Base-by-base conservation (phyloP, 2,329 filamentous ascomycete genomes). In the Ophiostoma quercus region DNA sequence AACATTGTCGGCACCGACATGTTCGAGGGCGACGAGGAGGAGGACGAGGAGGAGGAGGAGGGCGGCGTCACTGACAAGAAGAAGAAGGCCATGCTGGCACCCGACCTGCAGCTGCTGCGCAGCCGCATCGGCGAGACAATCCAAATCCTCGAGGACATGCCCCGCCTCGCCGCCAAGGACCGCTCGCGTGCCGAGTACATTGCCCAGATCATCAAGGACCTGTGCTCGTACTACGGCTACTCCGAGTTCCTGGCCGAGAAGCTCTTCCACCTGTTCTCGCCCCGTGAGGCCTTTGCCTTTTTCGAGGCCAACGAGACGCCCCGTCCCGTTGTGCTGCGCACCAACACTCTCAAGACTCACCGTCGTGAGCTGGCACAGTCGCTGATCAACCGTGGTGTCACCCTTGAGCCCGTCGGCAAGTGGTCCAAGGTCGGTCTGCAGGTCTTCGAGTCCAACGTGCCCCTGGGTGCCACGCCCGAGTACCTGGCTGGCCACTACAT, bases 401-500 rank as follows among this genome's bases (percentile, higher is more conserved):
- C 94, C 16, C 87, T 99, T 54, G 94, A 99, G 80, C 95, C 95
- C 1, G 92, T 99, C 22, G 95, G 95, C 72, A 98, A 98, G 80
- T 99, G 95, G 95, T 95, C 91, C 75, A 99, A 99, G 82, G 93
- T 99, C 73, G 95, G 95, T 66, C 86, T 99, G 57, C 95, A 99
- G 79, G 88, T 99, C 71, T 99, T 99, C 79, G 95, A 99, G 80
- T 92, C 91, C 71, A 90, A 89, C 72, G 84, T 87, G 5, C 92
- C 93, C 2, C 86, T 97, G 1, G 94, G 94, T 85, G 95, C 95
- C 37, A 99, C 95, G 0, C 95, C 95, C 11, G 95, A 99, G 80
- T 99, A 99, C 79, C 87, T 99, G 14, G 94, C 94, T 19, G 95
- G 95, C 22, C 93, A 99, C 80, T 99, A 99, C 82, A 98, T 99